Evolutionary conservation across 495 filamentous ascomycete species (phyloP).

Genomic region (Aspergillus carlsbadensis): DNA sequence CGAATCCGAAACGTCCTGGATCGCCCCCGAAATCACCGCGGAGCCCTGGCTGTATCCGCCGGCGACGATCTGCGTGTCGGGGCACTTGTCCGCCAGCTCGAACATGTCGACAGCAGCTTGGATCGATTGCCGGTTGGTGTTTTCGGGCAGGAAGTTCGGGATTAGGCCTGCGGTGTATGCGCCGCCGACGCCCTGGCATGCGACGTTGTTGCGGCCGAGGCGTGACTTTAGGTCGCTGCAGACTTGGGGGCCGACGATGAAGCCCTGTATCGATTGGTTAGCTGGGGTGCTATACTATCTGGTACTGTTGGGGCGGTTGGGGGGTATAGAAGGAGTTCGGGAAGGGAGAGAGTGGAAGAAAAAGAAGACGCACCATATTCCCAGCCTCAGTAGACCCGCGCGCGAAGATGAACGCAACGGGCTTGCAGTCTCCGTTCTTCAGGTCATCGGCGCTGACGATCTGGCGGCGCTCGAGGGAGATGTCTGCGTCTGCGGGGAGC

Average conservation of each 20-base stretch:
- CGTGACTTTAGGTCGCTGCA: conserved; percentile 33
- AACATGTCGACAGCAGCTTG: conserved; percentile 35
- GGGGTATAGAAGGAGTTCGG: not conserved
- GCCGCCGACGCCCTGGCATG: conserved; percentile 36
- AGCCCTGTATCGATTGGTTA: conserved; percentile 25
- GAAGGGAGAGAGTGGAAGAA: not conserved
- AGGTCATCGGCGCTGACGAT: conserved; percentile 37
- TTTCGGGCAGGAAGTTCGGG: conserved; percentile 25
- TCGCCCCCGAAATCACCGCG: conserved; percentile 49
- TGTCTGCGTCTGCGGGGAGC: conserved; percentile 1
- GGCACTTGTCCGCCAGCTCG: conserved; percentile 44
- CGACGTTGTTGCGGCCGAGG: conserved; percentile 29
- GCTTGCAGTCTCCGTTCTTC: conserved; percentile 40
- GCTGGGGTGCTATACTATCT: not conserved
- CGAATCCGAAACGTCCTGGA: conserved; percentile 34
- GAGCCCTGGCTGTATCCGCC: conserved; percentile 60
- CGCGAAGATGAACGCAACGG: conserved; percentile 52
- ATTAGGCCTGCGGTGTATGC: conserved; percentile 26
- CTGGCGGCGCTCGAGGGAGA: conserved; percentile 16
- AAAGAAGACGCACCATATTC: conserved; percentile 43
- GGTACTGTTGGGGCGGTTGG: not conserved
- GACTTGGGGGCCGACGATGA: conserved; percentile 37
- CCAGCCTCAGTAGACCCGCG: conserved; percentile 50
- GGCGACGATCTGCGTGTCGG: conserved; percentile 54
- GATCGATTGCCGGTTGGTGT: conserved; percentile 35